phyloP scores from a whole-genome alignment of 352 stramenopile genomes.

The Globisporangium uncinulatum region DNA sequence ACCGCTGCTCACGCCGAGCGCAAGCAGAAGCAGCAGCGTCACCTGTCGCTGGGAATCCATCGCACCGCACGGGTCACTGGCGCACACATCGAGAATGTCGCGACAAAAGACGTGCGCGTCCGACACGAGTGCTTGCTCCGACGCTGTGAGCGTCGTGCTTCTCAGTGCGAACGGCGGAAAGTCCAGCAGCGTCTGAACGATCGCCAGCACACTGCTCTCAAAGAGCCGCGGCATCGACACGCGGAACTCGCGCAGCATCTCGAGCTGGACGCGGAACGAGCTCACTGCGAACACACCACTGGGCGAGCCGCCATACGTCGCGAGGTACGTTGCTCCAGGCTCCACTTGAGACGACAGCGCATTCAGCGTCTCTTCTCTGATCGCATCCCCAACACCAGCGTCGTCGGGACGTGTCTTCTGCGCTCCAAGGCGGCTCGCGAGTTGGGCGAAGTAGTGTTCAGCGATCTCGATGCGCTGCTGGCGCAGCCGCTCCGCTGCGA shows the following conservation, averaged over 20 bases:
- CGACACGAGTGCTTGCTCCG: constrained; percentile 32
- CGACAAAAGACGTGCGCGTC: constrained; percentile 49
- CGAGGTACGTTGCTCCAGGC: background rate
- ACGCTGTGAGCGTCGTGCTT: constrained; percentile 10
- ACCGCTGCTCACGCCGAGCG: constrained; percentile 52
- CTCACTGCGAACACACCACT: constrained; percentile 40
- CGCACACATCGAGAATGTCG: constrained; percentile 20
- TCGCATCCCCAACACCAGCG: no score
- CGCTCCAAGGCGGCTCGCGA: constrained; percentile 8
- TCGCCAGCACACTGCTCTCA: constrained; percentile 36
- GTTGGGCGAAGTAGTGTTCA: constrained; percentile 31
- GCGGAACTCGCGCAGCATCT: constrained; percentile 61
- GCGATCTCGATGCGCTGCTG: constrained; percentile 33
- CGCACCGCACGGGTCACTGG: background rate
- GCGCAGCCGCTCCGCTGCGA: constrained; percentile 27
- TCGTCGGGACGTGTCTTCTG: background rate
- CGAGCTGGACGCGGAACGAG: constrained; percentile 60
- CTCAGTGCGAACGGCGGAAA: constrained; percentile 50
- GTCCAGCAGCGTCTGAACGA: constrained; percentile 54
- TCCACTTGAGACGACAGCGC: background rate
- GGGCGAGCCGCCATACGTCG: constrained; percentile 18
- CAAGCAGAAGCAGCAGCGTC: constrained; percentile 41
- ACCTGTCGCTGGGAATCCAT: constrained; percentile 23
- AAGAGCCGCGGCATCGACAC: constrained; percentile 34
- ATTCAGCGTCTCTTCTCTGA: background rate